Evolutionary conservation across 768 basidiomycete species (phyloP), one percentile per base, ranked within the genome.

Genomic region (Phlebiopsis flavidoalba): DNA sequence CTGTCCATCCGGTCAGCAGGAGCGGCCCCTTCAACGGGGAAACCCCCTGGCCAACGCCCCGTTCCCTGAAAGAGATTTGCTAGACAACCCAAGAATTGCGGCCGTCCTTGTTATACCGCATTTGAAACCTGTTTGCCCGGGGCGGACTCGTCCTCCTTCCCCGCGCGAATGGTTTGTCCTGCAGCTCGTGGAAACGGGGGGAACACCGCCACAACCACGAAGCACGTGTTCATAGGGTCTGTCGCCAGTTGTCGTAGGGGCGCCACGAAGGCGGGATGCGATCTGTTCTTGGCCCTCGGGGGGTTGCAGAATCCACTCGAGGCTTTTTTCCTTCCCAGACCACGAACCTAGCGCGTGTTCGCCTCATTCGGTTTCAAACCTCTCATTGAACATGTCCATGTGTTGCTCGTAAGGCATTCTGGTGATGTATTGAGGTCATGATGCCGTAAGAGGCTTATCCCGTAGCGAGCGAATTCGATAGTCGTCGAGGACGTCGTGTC

Each of bases 381-480:
- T 19, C 5, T 31, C 31, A n/a, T 36, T 17, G 37, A 57, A 52
- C 5, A 45, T 17, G 14, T n/a, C 45, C 8, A 45, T 35, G 22
- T 48, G 37, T 19, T 12, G n/a, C 19, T 31, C 19, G 15, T 26
- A 31, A n/a, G n/a, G 31, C 26, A 33, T 5, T 8, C 33, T 5
- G n/a, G n/a, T 14, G 15, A 59, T 31, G 37, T 35, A 50, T 7
- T 57, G 57, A n/a, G 2, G 57, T 24, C 6, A 48, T 24, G n/a
- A 21, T 36, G 50, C 62, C 58, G 52, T 64, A 22, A n/a, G n/a
- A 12, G 40, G 17, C 62, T 17, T 1, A 66, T 53, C 53, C 63
- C 54, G 36, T 57, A 57, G n/a, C n/a, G 40, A 60, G 57, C 1
- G 63, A n/a, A 49, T 40, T 66, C 63, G 15, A n/a, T 62, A 54